Evolutionary conservation across 345 rosid species (phyloP).

Genomic region (Populus ilicifolia): DNA sequence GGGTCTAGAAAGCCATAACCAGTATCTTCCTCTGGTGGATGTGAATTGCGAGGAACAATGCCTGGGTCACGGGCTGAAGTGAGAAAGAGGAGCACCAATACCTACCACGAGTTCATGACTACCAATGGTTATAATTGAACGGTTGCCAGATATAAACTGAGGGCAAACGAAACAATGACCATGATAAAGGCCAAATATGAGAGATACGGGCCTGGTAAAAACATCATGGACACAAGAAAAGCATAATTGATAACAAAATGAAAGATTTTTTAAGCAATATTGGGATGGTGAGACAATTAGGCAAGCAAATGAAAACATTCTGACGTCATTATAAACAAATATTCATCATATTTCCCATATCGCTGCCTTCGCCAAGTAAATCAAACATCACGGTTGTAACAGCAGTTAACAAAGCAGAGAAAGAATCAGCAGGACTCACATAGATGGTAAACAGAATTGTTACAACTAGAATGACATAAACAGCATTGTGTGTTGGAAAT

Average conservation of each 20-base stretch:
- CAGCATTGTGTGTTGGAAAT: slow-evolving; percentile 28
- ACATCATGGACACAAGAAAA: not conserved
- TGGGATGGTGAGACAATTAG: not conserved
- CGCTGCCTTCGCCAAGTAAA: not conserved
- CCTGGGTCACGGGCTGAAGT: slow-evolving; percentile 55
- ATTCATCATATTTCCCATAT: not conserved
- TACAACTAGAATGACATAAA: slow-evolving; percentile 34
- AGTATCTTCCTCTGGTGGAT: slow-evolving; percentile 47
- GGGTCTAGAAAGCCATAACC: slow-evolving; percentile 28
- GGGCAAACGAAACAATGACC: not conserved
- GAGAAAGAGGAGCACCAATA: slow-evolving; percentile 42
- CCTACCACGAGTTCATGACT: slow-evolving; percentile 26
- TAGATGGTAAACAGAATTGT: slow-evolving; percentile 43
- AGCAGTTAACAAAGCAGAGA: not conserved
- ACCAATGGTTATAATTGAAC: slow-evolving; percentile 5
- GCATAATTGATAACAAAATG: not conserved
- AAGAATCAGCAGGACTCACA: slow-evolving; percentile 34
- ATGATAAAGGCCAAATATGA: not conserved
- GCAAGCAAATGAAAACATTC: not conserved
- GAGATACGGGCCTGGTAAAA: not conserved
- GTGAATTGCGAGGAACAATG: slow-evolving; percentile 44
- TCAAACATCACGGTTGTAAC: not conserved
- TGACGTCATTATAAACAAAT: not conserved
- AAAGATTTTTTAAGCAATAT: not conserved
- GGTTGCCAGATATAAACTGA: not conserved